These are phyloP conservation scores for Golubevia pallescens DNA, from an alignment of 1,284 basidiomycete species.

Conservation along the genomic window DNA sequence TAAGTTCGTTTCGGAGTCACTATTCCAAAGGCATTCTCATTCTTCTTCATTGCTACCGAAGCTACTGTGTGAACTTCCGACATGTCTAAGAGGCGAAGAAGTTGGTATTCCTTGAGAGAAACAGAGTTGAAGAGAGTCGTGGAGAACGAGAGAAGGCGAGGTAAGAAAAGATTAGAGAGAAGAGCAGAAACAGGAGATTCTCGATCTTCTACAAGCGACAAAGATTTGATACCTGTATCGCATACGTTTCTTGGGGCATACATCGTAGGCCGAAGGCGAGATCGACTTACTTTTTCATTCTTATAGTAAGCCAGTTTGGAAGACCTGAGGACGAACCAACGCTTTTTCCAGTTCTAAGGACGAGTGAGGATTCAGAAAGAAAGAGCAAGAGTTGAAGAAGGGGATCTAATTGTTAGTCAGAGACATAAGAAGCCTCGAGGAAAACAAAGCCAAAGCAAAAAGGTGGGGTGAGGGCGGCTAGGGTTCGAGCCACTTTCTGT, in stretches of 20 bases:
- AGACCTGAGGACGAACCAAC: constrained; percentile 59
- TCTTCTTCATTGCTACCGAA: constrained; percentile 52
- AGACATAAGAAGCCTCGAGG: background rate
- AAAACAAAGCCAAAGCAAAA: too few relatives aligned
- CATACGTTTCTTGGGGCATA: background rate
- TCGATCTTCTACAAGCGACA: too few relatives aligned
- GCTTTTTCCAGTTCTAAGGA: constrained; percentile 53
- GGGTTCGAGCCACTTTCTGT: too few relatives aligned
- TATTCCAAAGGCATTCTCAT: constrained; percentile 52
- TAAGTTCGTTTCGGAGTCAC: constrained; percentile 54
- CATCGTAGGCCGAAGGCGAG: background rate
- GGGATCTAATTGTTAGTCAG: background rate
- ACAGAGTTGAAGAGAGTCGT: too few relatives aligned
- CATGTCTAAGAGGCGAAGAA: constrained; percentile 56
- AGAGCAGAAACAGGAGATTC: too few relatives aligned
- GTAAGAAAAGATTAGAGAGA: too few relatives aligned
- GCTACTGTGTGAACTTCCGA: constrained; percentile 57
- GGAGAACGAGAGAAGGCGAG: too few relatives aligned
- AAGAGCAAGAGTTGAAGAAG: too few relatives aligned
- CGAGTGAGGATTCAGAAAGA: too few relatives aligned
- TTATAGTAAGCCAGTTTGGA: constrained; percentile 62
- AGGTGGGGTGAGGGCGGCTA: too few relatives aligned
- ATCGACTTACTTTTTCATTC: constrained; percentile 43
- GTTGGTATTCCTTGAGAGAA: constrained; percentile 59
- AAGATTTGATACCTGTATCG: too few relatives aligned